These are phyloP conservation scores for Russula ochroleuca DNA, from an alignment of 768 basidiomycete genomes.

Conservation along the genomic window DNA sequence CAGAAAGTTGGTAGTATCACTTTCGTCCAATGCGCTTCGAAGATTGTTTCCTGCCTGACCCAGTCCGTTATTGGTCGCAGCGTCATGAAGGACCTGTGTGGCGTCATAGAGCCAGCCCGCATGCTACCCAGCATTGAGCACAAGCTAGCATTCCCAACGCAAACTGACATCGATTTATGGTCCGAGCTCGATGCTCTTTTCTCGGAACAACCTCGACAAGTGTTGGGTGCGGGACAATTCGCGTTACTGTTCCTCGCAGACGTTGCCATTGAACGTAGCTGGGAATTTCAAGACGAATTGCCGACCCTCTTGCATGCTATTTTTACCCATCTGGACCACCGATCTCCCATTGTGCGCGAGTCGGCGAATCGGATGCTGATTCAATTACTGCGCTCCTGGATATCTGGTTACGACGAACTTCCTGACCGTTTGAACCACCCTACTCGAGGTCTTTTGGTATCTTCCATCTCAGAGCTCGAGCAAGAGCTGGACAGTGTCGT, in stretches of 20 bases:
- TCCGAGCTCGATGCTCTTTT: conserved; percentile 75
- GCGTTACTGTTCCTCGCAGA: conserved; percentile 83
- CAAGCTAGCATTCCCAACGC: conserved; percentile 55
- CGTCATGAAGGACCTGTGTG: conserved; percentile 80
- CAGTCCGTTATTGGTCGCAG: conserved; percentile 67
- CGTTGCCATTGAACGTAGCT: conserved; percentile 66
- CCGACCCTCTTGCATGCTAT: conserved; percentile 74
- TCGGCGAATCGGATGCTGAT: conserved; percentile 78
- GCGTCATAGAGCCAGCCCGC: conserved; percentile 74
- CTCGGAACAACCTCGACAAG: conserved; percentile 61
- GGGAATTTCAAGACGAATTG: conserved; percentile 67
- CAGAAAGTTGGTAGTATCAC: conserved; percentile 74
- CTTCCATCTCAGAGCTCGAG: conserved; percentile 52
- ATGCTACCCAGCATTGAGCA: conserved; percentile 79
- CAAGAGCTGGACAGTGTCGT: conserved; percentile 51
- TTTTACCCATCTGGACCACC: conserved; percentile 80
- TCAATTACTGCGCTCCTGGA: conserved; percentile 78
- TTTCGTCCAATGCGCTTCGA: conserved; percentile 75
- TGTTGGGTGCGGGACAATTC: conserved; percentile 80
- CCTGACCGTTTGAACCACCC: conserved; percentile 52
- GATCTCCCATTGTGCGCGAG: conserved; percentile 59
- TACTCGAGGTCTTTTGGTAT: conserved; percentile 46
- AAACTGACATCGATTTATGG: conserved; percentile 71
- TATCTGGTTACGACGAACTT: conserved; percentile 71
- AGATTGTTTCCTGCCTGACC: conserved; percentile 79